These are phyloP conservation scores for Crassisporium funariophilum DNA, from an alignment of 768 basidiomycete species.

Conservation along the genomic window DNA sequence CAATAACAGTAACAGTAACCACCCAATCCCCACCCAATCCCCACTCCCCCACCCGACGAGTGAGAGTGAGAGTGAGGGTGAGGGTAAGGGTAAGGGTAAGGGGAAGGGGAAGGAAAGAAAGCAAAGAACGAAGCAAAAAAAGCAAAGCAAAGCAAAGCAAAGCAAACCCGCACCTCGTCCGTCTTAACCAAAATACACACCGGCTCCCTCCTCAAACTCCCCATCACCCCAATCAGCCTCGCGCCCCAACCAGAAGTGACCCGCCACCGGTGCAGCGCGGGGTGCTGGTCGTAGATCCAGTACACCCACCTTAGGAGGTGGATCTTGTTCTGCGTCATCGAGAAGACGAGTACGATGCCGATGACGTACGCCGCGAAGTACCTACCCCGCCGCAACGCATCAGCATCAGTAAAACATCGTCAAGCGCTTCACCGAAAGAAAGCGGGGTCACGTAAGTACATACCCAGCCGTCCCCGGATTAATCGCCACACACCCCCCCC, in stretches of 20 bases:
- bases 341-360: constrained; percentile 49
- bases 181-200: constrained; percentile 63
- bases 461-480: too few species aligned
- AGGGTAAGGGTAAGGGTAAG: too few species aligned
- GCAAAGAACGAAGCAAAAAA: background rate
- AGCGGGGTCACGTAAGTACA: too few species aligned
- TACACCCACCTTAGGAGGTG: constrained; percentile 52
- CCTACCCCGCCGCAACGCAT: too few species aligned
- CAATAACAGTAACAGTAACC: background rate
- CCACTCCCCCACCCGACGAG: too few species aligned
- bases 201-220: constrained; percentile 48
- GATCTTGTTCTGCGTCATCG: constrained; percentile 55
- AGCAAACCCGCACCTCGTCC: constrained; percentile 57
- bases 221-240: constrained; percentile 46
- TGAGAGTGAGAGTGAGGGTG: too few species aligned
- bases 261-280: constrained; percentile 42
- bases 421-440: too few species aligned
- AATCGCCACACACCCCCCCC: too few species aligned
- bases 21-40: too few species aligned
- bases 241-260: constrained; percentile 44
- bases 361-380: constrained; percentile 68
- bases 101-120: too few species aligned
- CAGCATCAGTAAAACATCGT: too few species aligned
- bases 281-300: constrained; percentile 67
- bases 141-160: background rate